Base-by-base conservation (phyloP, 768 basidiomycete genomes). In the Russula compacta region DNA sequence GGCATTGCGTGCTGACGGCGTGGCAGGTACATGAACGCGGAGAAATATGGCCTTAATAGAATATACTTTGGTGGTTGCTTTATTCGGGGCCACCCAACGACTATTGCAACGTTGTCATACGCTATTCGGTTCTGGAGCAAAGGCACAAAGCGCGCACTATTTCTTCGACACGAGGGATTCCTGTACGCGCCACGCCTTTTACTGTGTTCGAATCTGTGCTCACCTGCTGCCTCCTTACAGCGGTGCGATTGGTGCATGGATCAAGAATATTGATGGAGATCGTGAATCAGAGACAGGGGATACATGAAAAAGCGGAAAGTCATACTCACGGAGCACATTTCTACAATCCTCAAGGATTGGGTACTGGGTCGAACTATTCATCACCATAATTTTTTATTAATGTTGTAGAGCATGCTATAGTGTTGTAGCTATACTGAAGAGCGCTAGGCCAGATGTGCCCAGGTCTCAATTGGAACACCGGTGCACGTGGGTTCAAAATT, bases 61-160 rank as follows among this genome's bases (percentile, higher is more conserved):
- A 98, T 99, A 66, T 99, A 98, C 77, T 99, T 98, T 79, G 95
- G 97, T 29, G 97, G 97, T 3, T 98, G 92, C 74, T 99, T 98
- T 76, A 99, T 99, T 73, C 82, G 97, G 79, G 95, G 97, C 17
- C 97, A 98, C 70, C 88, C 95, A 48, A 91, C 95, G 38, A 99
- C 97, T 35, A 95, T 99, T 69, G 88, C 92, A 17, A 98, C 97
- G 17, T 79, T 98, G 54, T 98, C 97, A 21, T 99, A 99, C 74
- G 97, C 97, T 21, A 98, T 99, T 73, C 86, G 97, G 17, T 99
- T 98, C 77, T 99, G 97, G 97, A 95, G 92, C 69, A 95, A 95
- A 71, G 97, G 97, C 0, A 95, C 86, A 36, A 98, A 98, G 74
- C 84, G 92, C 43, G 97, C 97, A 44, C 78, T 98, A 66, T 99